A percentile compares a stretch with the other conserved stretches of the same genome.
Evolutionary conservation across 2,329 filamentous ascomycete species (phyloP).

Genomic region (Verticillium dahliae): DNA sequence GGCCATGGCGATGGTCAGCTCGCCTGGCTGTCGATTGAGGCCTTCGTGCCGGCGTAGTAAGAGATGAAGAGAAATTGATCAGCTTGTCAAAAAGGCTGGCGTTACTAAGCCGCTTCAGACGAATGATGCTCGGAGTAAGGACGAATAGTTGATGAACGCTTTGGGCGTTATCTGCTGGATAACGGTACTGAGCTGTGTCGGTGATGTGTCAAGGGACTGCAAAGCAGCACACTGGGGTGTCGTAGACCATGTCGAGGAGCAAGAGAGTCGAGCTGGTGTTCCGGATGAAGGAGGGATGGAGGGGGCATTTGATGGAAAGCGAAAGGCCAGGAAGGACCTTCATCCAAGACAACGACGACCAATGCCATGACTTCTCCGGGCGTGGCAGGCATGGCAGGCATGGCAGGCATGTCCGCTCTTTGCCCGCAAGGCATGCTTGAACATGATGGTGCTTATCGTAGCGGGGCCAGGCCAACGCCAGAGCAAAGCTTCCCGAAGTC

Average conservation of each 20-base stretch:
- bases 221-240: background rate
- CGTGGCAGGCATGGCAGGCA: background rate
- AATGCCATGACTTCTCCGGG: background rate
- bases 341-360: background rate
- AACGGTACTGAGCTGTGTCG: background rate
- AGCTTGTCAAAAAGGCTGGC: background rate
- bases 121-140: no score
- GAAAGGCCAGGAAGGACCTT: background rate
- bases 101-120: no score
- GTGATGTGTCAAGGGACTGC: background rate
- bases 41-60: background rate
- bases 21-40: background rate
- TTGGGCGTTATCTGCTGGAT: background rate
- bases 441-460: background rate
- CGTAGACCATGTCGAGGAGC: background rate
- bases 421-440: background rate
- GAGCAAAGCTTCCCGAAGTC: background rate
- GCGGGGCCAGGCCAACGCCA: background rate
- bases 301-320: background rate
- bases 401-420: background rate
- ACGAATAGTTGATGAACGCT: no score
- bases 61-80: background rate
- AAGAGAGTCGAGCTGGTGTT: background rate
- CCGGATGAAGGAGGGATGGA: background rate
- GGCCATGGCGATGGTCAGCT: slow-evolving; percentile 8